Evolutionary conservation across 164 flowering plant genomes (phyloP).

Genomic region (Tetrastigma voinierianum): DNA sequence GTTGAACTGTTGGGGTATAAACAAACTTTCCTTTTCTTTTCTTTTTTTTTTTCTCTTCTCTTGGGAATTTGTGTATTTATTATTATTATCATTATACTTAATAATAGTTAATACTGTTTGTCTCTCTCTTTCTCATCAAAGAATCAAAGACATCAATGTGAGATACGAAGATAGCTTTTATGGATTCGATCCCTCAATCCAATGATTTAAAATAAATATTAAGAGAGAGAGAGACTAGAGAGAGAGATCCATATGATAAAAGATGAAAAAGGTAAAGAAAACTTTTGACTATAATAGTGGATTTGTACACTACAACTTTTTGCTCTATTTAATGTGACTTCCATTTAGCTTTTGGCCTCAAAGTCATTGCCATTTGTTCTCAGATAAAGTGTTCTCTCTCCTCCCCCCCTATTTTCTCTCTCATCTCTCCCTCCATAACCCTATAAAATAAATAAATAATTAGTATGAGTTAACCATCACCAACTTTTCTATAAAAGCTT

Average conservation of each 20-base stretch:
- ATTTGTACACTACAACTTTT: constrained; percentile 11
- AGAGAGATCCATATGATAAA: constrained; percentile 10
- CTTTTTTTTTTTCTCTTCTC: neutral
- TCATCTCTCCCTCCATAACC: too few relatives aligned
- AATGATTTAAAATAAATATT: constrained; percentile 13
- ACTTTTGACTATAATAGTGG: constrained; percentile 29
- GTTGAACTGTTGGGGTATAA: constrained; percentile 1
- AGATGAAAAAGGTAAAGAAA: constrained; percentile 19
- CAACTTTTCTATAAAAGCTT: too few relatives aligned
- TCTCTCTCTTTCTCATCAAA: neutral
- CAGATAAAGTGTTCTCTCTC: too few relatives aligned
- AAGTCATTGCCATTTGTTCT: constrained; percentile 9
- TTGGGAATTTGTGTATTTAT: constrained; percentile 5
- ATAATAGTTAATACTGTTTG: neutral
- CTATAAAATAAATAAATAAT: too few relatives aligned
- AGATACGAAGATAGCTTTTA: constrained; percentile 18
- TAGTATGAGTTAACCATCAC: too few relatives aligned
- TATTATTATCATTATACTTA: neutral
- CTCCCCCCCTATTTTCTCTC: too few relatives aligned
- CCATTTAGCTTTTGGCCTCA: constrained; percentile 9
- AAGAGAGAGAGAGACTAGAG: neutral
- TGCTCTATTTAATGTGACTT: neutral
- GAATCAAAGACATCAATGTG: constrained; percentile 9
- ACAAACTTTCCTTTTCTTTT: neutral
- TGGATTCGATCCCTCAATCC: constrained; percentile 22